Conservation (phyloP, 2,329 filamentous ascomycete genomes). For the Monilinia laxa region DNA sequence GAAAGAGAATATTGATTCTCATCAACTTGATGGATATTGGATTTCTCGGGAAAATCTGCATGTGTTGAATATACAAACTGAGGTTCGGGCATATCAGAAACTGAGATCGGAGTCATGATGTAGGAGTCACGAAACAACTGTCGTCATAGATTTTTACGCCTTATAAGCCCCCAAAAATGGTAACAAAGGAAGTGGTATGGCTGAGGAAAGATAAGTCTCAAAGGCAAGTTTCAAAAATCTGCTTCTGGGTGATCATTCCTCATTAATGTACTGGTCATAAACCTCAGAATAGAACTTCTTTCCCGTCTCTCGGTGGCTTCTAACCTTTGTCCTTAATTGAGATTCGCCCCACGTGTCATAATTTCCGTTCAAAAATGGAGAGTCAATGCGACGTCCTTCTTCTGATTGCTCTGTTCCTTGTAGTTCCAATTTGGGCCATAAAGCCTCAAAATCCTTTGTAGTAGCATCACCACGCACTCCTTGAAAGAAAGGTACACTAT, state of each 20-base stretch:
- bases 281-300: constrained; percentile 12
- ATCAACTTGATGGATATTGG: too few relatives aligned
- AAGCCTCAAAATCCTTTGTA: constrained; percentile 20
- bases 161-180: too few relatives aligned
- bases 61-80: too few relatives aligned
- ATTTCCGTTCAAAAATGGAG: constrained; percentile 10
- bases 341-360: constrained; percentile 23
- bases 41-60: too few relatives aligned
- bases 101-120: too few relatives aligned
- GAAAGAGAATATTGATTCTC: too few relatives aligned
- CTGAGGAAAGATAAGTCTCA: too few relatives aligned
- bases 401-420: neutral
- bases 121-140: too few relatives aligned
- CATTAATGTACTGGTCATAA: constrained; percentile 18
- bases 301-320: constrained; percentile 12
- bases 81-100: too few relatives aligned
- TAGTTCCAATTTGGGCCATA: constrained; percentile 12
- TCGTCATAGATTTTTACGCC: too few relatives aligned
- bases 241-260: neutral
- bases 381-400: constrained; percentile 8
- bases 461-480: constrained; percentile 21
- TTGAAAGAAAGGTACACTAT: constrained; percentile 20
- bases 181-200: too few relatives aligned
- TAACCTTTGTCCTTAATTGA: constrained; percentile 22
- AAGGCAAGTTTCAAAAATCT: neutral